Conservation (phyloP, 1,284 basidiomycete genomes). For the Afroboletus lepidellus region DNA sequence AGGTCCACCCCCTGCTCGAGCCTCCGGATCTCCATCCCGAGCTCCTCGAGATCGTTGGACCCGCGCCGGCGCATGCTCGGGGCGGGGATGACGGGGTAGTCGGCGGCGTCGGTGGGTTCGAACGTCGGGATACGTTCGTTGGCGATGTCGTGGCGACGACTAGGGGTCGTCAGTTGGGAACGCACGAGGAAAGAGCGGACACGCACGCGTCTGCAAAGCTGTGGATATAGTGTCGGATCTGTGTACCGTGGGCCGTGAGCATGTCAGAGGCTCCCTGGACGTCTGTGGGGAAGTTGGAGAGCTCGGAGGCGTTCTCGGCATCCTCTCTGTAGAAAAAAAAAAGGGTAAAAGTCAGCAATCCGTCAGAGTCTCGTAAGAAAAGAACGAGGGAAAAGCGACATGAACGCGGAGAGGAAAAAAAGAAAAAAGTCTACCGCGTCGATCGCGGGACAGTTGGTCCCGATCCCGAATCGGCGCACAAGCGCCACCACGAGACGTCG, state of each 20-base stretch:
- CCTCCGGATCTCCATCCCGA: conserved; percentile 83
- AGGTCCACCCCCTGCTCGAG: conserved; percentile 54
- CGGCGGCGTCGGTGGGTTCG: conserved; percentile 37
- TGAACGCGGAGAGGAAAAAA: neutral
- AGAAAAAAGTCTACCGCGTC: neutral
- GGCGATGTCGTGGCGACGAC: conserved; percentile 86
- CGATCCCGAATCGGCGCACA: neutral
- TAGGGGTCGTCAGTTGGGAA: conserved; percentile 29
- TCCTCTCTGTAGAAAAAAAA: conserved; percentile 71
- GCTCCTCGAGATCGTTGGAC: conserved; percentile 51
- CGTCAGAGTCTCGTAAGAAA: neutral
- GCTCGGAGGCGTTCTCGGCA: conserved; percentile 90
- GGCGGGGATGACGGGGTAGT: conserved; percentile 51
- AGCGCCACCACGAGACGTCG: neutral
- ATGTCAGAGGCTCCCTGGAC: conserved; percentile 47
- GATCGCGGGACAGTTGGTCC: neutral
- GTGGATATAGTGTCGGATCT: conserved; percentile 80
- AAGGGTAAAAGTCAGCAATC: neutral
- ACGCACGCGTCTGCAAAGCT: conserved; percentile 91
- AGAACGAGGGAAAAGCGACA: neutral
- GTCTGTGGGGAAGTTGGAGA: conserved; percentile 57
- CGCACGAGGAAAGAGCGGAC: neutral
- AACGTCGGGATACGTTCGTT: conserved; percentile 89
- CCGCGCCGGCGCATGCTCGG: conserved; percentile 65
- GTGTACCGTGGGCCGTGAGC: conserved; percentile 54